Evolutionary conservation across 2,329 filamentous ascomycete species (phyloP).

Genomic region (Botrytis aclada): DNA sequence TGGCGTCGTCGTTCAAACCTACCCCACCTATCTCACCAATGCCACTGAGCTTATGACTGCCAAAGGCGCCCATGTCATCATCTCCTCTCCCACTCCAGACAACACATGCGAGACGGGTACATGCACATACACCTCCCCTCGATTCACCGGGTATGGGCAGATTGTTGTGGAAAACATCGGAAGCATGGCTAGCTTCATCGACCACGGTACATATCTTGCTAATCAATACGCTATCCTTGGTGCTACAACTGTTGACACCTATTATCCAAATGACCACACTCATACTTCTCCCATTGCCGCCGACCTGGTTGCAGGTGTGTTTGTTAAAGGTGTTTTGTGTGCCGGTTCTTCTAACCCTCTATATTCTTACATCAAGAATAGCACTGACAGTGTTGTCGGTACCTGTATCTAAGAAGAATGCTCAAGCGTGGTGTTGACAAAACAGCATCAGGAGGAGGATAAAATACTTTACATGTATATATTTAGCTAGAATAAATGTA

Average conservation of each 20-base stretch:
- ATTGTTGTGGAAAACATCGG: slow-evolving; percentile 42
- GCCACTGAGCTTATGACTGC: slow-evolving; percentile 36
- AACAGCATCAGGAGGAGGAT: neutral
- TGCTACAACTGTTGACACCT: slow-evolving; percentile 45
- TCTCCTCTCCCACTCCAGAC: slow-evolving; percentile 59
- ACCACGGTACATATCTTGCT: slow-evolving; percentile 55
- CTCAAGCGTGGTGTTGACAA: neutral
- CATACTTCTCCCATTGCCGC: slow-evolving; percentile 57
- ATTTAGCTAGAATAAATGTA: neutral
- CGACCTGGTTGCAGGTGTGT: slow-evolving; percentile 44
- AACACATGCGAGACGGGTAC: slow-evolving; percentile 58
- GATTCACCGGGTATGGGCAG: slow-evolving; percentile 57
- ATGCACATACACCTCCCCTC: slow-evolving; percentile 45
- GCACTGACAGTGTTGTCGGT: neutral
- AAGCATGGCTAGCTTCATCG: slow-evolving; percentile 49
- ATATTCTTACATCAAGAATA: slow-evolving; percentile 4
- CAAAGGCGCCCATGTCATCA: slow-evolving; percentile 61
- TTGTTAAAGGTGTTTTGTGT: slow-evolving; percentile 3
- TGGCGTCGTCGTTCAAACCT: slow-evolving; percentile 47
- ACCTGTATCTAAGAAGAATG: neutral
- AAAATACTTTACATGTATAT: neutral
- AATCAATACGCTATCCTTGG: slow-evolving; percentile 49
- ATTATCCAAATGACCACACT: slow-evolving; percentile 57
- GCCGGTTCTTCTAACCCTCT: neutral
- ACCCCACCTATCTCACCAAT: slow-evolving; percentile 34